Base-by-base conservation (phyloP, 202 grass and related monocot species). In the Bolboschoenoplectus hybrid region DNA sequence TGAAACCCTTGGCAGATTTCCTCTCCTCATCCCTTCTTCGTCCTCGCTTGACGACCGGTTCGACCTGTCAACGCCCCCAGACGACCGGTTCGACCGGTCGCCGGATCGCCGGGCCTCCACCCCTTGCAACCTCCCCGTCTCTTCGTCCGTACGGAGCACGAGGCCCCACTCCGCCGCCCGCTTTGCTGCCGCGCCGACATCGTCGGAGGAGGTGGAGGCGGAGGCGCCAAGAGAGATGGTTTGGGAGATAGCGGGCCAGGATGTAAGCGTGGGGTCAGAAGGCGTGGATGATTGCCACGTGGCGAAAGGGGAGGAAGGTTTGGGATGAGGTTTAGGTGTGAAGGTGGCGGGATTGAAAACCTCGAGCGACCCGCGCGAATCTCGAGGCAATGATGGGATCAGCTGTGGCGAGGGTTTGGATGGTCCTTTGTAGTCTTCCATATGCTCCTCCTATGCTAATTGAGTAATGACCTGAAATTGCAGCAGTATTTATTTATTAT, bases 111-210 rank as follows among this genome's bases (percentile, higher is more conserved):
- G 91, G 3, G 89, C 91, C 34, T 83, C 82, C 4, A 97, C 93
- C 6, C 93, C 91, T 63, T 93, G 93, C 0, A 88, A 89, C 19
- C 53, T 85, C 81, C 93, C 95, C 8, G 95, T 97, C 69, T 90
- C 92, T 80, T 93, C 88, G 85, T 97, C 90, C 17, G 91, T 97
- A 26, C 85, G 90, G 66, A 98, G 87, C 83, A 95, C 86, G 73
- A 98, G 87, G 26, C 93, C 95, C 95, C 95, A 93, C 91, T 95
- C 93, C 1, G 90, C 93, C 19, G 93, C 93, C 55, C 95, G 55
- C 77, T 93, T 84, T 6, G 89, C 85, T 1, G 93, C 95, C 40
- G 41, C 73, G 16, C 82, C 92, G 10, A 91, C 89, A 26, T 89
- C 85, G 34, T 53, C 77, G 36, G 45, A 67, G 13, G 56, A 47